Evolutionary conservation across 331 rosid species (phyloP), one percentile per base, ranked within the genome.

Genomic region (Erythrophleum ivorense): DNA sequence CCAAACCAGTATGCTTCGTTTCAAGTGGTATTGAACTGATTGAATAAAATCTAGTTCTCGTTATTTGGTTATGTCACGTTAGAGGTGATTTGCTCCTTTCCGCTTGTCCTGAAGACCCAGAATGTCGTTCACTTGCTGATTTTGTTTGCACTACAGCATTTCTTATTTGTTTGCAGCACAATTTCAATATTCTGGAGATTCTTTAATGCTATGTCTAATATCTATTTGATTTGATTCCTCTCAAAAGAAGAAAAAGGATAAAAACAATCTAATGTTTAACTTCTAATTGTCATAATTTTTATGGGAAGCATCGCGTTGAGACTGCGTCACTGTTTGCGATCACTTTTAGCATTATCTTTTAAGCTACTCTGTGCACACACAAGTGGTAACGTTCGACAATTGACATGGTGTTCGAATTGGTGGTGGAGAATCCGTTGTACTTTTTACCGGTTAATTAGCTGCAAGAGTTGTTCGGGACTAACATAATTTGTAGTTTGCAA

Each of bases 31-130:
- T 5, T 34, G 45, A 15, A 24, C 45, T 71, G 48, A 16, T 40
- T 55, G 68, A 11, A 58, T 19, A n/a, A 40, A 19, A 19, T 18
- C 21, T 59, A 14, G 31, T 58, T 7, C 29, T 75, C 29, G 29
- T 24, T 40, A 36, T 40, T 41, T 40, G 54, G 79, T 19, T 45
- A 2, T 7, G 6, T 19, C 2, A 12, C 19, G 36, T 53, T 55
- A 8, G 41, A 19, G 40, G 79, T 57, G 68, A 75, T 75, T 19
- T 38, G 69, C 46, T 40, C 69, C 69, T 75, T 41, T 66, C 9
- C 8, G 9, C 31, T 40, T 3, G 31, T 40, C 72, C 50, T 9
- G 73, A 43, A 21, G 29, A 69, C 54, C 55, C 11, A 21, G 19
- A 19, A 31, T 10, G 2, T 12, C 21, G 18, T 11, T 66, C 52